Conservation (phyloP, 257 asterid genomes). For the Ophiorrhiza pumila region DNA sequence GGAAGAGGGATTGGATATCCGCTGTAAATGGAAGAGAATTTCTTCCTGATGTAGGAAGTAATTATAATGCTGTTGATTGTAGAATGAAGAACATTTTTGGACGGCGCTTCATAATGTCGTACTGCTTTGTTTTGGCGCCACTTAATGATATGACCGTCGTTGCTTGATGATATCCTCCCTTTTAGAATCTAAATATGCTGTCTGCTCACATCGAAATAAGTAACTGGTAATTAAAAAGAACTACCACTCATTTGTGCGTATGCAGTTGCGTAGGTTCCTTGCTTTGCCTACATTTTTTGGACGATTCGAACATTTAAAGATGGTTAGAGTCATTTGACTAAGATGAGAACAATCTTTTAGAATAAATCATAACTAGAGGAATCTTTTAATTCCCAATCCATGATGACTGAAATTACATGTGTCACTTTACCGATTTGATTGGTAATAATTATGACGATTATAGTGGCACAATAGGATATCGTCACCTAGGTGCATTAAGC, state of each 20-base stretch:
- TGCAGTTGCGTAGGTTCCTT: not conserved
- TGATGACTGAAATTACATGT: not conserved
- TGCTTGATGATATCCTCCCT: not conserved
- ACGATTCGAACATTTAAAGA: not conserved
- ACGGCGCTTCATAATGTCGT: not conserved
- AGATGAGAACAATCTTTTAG: not conserved
- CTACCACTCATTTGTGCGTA: not conserved
- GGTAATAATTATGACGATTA: not conserved
- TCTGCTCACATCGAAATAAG: not conserved
- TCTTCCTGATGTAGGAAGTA: not conserved
- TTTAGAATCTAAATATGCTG: not conserved
- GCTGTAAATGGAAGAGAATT: not conserved
- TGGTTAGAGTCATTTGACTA: not conserved
- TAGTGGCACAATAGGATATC: not conserved
- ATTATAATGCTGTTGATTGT: not conserved
- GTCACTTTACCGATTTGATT: not conserved
- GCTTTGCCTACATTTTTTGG: not conserved
- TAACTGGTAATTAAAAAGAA: not conserved
- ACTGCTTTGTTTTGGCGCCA: not conserved
- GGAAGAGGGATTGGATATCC: not conserved
- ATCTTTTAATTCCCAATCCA: not conserved
- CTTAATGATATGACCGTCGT: not conserved
- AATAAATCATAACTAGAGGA: not conserved
- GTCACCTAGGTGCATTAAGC: not conserved
- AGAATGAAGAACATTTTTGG: not conserved